Evolutionary conservation across 108 stramenopile genomes (phyloP).

Genomic region (Cyclotella choctawhatcheeana): DNA sequence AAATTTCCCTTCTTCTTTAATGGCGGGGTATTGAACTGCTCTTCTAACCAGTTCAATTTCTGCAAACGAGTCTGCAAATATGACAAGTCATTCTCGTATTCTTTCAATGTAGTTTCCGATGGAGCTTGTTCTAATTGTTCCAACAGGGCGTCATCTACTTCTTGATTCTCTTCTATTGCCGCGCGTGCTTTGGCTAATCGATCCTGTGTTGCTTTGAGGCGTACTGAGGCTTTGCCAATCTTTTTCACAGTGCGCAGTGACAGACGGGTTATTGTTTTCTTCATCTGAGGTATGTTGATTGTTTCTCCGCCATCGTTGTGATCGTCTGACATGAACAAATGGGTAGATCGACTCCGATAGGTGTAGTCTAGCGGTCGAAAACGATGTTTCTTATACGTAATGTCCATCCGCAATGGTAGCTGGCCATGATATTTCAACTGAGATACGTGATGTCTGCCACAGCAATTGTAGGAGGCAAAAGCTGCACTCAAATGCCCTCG

Average conservation of each 20-base stretch:
- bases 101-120: slow-evolving; percentile 25
- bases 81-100: slow-evolving; percentile 38
- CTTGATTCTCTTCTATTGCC: slow-evolving; percentile 29
- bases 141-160: slow-evolving; percentile 52
- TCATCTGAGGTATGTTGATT: slow-evolving; percentile 60
- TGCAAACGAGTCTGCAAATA: slow-evolving; percentile 62
- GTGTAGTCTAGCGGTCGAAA: not conserved
- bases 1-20: slow-evolving; percentile 37
- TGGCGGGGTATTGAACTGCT: slow-evolving; percentile 30
- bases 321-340: not conserved
- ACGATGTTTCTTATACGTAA: not conserved
- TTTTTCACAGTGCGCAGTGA: slow-evolving; percentile 81
- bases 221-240: slow-evolving; percentile 73
- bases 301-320: not conserved
- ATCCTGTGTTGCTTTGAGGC: slow-evolving; percentile 61
- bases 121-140: slow-evolving; percentile 74
- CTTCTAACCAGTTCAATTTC: slow-evolving; percentile 72
- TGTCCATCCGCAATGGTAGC: not conserved
- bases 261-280: slow-evolving; percentile 73
- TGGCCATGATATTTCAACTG: not conserved
- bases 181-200: slow-evolving; percentile 51
- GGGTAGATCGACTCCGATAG: not conserved
- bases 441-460: too few relatives aligned
- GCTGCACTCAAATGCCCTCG: not conserved
- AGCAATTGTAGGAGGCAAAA: too few relatives aligned